Conservation (phyloP, 306 rosid species). For the Cucurbita pepo region DNA sequence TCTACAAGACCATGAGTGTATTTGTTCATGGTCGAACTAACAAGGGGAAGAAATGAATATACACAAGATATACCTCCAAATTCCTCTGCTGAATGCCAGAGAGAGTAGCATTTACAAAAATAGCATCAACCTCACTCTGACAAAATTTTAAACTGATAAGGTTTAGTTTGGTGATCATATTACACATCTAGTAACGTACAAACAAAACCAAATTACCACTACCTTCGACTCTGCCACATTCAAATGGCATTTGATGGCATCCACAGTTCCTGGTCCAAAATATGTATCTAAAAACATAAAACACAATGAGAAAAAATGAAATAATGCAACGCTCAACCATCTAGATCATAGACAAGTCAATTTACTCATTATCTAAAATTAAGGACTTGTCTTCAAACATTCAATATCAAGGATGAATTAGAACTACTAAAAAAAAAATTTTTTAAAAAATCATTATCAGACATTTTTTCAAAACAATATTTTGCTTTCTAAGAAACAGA, state of each 20-base stretch:
- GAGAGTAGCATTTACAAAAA: slow-evolving; percentile 61
- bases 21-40: background rate
- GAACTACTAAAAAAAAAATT: background rate
- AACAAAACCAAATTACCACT: slow-evolving; percentile 4
- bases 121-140: slow-evolving; percentile 74
- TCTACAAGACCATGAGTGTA: background rate
- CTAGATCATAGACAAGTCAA: background rate
- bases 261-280: slow-evolving; percentile 78
- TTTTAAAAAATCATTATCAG: background rate
- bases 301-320: background rate
- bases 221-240: slow-evolving; percentile 49
- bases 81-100: slow-evolving; percentile 82
- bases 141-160: background rate
- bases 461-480: background rate
- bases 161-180: background rate
- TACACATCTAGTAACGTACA: background rate
- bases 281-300: slow-evolving; percentile 35
- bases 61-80: slow-evolving; percentile 53
- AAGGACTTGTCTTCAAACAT: background rate
- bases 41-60: background rate
- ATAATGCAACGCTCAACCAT: background rate
- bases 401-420: background rate
- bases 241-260: slow-evolving; percentile 45
- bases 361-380: background rate
- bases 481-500: background rate